phyloP scores from a whole-genome alignment of 2,329 filamentous ascomycete species.

The Alternaria viburni region DNA sequence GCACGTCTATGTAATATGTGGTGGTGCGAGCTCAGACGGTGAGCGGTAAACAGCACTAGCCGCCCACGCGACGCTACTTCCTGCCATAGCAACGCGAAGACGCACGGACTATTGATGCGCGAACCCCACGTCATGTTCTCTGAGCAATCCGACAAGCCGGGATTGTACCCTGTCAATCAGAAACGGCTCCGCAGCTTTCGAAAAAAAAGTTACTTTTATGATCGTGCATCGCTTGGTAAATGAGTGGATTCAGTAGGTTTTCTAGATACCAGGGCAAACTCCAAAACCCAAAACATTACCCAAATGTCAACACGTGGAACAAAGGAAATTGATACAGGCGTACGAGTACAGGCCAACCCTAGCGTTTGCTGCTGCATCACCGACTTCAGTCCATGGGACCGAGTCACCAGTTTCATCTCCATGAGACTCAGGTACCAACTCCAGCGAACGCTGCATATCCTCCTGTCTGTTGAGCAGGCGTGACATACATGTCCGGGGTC shows the following conservation, averaged over 20 bases:
- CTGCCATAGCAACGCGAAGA: conserved; percentile 32
- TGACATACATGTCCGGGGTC: neutral
- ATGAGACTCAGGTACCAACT: neutral
- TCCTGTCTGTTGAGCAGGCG: neutral
- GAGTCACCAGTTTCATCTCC: neutral
- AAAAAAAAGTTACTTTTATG: neutral
- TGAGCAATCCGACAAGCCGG: neutral
- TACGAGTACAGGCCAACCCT: neutral
- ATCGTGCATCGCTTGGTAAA: neutral
- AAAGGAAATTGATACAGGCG: neutral
- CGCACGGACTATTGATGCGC: conserved; percentile 15
- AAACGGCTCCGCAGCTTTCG: neutral
- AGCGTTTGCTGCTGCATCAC: neutral
- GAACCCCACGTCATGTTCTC: conserved; percentile 13
- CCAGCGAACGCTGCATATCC: neutral
- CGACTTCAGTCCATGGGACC: neutral
- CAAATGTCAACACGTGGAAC: neutral
- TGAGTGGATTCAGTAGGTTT: neutral
- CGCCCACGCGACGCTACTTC: conserved; percentile 23
- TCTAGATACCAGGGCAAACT: neutral
- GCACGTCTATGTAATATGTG: conserved; percentile 14
- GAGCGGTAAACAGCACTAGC: conserved; percentile 34
- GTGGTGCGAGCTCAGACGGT: conserved; percentile 24
- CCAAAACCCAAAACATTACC: neutral
- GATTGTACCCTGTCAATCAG: neutral